Evolutionary conservation across 2,329 filamentous ascomycete genomes (phyloP).

Genomic region (Proliferodiscus dingleyae): DNA sequence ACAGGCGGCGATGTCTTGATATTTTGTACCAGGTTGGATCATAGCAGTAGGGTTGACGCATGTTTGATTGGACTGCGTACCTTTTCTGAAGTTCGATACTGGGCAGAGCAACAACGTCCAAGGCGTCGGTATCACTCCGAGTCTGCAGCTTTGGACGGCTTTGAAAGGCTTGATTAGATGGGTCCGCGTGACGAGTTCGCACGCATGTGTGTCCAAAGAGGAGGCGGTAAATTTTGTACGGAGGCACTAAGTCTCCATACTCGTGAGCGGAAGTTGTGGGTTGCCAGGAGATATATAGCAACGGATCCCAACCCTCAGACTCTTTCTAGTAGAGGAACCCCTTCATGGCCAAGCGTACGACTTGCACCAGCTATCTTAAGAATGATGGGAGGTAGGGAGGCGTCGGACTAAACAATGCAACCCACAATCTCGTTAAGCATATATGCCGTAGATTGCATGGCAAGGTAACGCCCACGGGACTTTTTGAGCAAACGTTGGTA

Average conservation of each 20-base stretch:
- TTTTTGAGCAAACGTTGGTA: slow-evolving; percentile 8
- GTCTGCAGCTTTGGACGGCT: too few species aligned
- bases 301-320: background rate
- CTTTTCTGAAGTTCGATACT: too few species aligned
- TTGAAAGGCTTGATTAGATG: too few species aligned
- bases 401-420: slow-evolving; percentile 15
- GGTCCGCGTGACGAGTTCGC: too few species aligned
- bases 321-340: background rate
- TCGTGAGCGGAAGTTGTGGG: background rate
- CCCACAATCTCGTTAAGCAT: slow-evolving; percentile 12
- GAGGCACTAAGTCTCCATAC: background rate
- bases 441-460: slow-evolving; percentile 14
- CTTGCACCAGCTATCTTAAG: background rate
- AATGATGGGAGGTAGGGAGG: background rate
- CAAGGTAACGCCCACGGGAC: slow-evolving; percentile 11
- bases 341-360: background rate
- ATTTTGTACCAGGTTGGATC: too few species aligned
- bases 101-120: too few species aligned
- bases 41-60: too few species aligned
- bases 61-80: too few species aligned
- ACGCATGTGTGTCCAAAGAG: too few species aligned
- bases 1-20: slow-evolving; percentile 1
- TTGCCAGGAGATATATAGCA: background rate
- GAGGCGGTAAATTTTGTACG: background rate
- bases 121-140: too few species aligned